Percentiles rank a stretch among this genome's conserved stretches.
These are phyloP conservation scores for Hymenoscyphus infarciens DNA, from an alignment of 2,329 filamentous ascomycete species.

Conservation along the genomic window DNA sequence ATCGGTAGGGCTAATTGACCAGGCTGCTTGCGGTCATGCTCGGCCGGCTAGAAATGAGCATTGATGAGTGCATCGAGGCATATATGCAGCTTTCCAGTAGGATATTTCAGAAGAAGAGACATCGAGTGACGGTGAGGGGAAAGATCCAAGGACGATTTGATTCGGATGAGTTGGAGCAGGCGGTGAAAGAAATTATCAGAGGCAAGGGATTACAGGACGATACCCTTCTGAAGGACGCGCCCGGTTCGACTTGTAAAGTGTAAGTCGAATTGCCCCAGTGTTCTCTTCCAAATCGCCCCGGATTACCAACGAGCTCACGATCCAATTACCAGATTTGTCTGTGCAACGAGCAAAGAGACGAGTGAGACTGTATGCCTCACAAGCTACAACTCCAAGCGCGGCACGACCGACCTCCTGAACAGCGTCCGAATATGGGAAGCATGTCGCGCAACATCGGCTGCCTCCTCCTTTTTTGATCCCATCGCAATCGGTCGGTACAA, in stretches of 20 bases:
- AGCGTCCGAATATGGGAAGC: constrained; percentile 22
- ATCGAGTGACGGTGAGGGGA: constrained; percentile 15
- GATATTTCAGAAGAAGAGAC: constrained; percentile 35
- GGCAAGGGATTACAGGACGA: constrained; percentile 28
- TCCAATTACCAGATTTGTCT: constrained; percentile 27
- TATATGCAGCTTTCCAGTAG: constrained; percentile 39
- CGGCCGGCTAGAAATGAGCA: constrained; percentile 42
- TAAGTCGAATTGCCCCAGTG: constrained; percentile 14
- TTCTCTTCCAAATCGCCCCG: neutral
- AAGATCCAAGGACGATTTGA: constrained; percentile 22
- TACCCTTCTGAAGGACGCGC: constrained; percentile 28
- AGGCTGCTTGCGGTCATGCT: constrained; percentile 35
- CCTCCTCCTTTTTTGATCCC: constrained; percentile 37
- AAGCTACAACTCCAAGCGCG: constrained; percentile 33
- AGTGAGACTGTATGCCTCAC: constrained; percentile 34
- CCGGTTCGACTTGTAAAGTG: constrained; percentile 32
- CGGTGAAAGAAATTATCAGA: constrained; percentile 28
- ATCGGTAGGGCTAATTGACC: no score
- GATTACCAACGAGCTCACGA: neutral
- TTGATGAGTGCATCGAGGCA: constrained; percentile 41
- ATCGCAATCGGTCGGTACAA: constrained; percentile 36
- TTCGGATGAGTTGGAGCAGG: constrained; percentile 14
- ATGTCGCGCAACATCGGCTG: constrained; percentile 18
- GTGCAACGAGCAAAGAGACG: constrained; percentile 36
- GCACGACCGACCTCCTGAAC: constrained; percentile 17